These are phyloP conservation scores for Cudoniella acicularis DNA, from an alignment of 495 filamentous ascomycete species.

Conservation along the genomic window DNA sequence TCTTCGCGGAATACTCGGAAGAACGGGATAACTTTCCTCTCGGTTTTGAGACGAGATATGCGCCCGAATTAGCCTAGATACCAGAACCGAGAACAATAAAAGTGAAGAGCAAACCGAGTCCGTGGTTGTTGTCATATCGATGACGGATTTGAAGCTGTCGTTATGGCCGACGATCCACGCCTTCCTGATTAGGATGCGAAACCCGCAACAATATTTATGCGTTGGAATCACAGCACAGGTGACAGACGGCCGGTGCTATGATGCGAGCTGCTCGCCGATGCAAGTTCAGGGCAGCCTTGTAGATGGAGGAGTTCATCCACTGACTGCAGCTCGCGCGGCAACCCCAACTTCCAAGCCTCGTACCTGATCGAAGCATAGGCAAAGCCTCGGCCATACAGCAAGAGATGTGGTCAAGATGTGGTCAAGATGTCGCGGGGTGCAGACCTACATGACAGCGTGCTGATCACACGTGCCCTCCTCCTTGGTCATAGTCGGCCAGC, in stretches of 20 bases:
- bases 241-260: too few species aligned
- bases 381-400: not conserved
- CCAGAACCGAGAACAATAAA: not conserved
- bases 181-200: not conserved
- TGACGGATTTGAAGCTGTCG: not conserved
- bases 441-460: not conserved
- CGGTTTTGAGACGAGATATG: too few species aligned
- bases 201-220: too few species aligned
- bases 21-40: too few species aligned
- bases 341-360: not conserved
- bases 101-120: not conserved
- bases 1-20: too few species aligned
- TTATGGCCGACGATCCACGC: not conserved
- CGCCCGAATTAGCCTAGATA: not conserved
- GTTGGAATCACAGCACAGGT: too few species aligned
- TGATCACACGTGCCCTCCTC: not conserved
- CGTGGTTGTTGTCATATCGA: not conserved
- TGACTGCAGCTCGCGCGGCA: not conserved
- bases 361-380: not conserved
- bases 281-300: not conserved
- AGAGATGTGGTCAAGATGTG: not conserved
- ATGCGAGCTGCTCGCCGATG: too few species aligned
- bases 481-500: not conserved
- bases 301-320: not conserved
- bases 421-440: not conserved